phyloP scores from a whole-genome alignment of 352 stramenopile species.

The Halophytophthora polymorphica region DNA sequence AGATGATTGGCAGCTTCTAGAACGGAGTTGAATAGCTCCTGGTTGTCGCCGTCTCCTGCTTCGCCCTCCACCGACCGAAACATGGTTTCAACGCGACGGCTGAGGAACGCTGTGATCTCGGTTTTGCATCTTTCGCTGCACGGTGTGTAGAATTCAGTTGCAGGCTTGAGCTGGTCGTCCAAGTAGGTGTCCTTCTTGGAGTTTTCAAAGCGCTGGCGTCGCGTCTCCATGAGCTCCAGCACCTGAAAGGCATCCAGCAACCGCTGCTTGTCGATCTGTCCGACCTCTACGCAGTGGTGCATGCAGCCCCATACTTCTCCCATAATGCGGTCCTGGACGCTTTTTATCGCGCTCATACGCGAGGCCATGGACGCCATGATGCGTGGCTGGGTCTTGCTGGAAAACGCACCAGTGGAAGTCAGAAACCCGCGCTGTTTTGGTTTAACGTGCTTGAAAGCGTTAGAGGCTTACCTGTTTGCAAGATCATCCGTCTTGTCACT shows the following conservation, averaged over 20 bases:
- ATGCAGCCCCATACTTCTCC: slow-evolving; percentile 76
- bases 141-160: slow-evolving; percentile 41
- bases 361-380: slow-evolving; percentile 70
- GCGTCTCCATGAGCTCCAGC: slow-evolving; percentile 72
- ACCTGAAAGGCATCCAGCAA: slow-evolving; percentile 70
- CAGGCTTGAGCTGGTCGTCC: slow-evolving; percentile 53
- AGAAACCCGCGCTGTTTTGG: not conserved
- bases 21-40: slow-evolving; percentile 59
- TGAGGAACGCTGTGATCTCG: slow-evolving; percentile 57
- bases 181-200: slow-evolving; percentile 61
- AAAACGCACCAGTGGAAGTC: not conserved
- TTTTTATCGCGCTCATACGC: slow-evolving; percentile 60
- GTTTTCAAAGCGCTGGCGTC: slow-evolving; percentile 44
- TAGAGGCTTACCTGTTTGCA: slow-evolving; percentile 42
- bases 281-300: slow-evolving; percentile 82
- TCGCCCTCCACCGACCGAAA: slow-evolving; percentile 59
- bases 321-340: slow-evolving; percentile 57
- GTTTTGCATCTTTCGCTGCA: slow-evolving; percentile 57
- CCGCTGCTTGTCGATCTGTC: slow-evolving; percentile 66
- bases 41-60: slow-evolving; percentile 32
- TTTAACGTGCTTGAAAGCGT: not conserved
- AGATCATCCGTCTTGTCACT: slow-evolving; percentile 73
- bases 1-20: slow-evolving; percentile 69
- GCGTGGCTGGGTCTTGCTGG: slow-evolving; percentile 60
- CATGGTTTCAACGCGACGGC: slow-evolving; percentile 52